Evolutionary conservation across 805 yeast genomes (phyloP), one percentile per base, ranked within the genome.

Genomic region (Saccharomycopsis schoenii): DNA sequence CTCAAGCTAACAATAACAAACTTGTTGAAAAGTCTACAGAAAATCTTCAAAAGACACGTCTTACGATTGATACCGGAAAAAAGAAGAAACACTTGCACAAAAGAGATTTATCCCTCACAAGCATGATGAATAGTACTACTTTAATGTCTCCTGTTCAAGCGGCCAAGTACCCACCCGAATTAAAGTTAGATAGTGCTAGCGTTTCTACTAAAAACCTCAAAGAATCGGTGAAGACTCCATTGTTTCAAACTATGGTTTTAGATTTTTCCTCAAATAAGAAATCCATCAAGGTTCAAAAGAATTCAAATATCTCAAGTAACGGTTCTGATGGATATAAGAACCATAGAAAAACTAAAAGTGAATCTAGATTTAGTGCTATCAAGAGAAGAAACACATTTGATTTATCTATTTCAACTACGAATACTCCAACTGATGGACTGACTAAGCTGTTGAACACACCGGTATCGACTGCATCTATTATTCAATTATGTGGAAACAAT

Each of bases 241-340:
- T 61, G n/a, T 63, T 63, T 42, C 60, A 52, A 34, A 63, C 65
- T 10, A 55, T 58, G 34, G 65, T 63, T 21, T 51, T 63, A 21
- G 65, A 63, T 50, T 63, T 63, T 50, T 58, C 61, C n/a, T 41
- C 29, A 58, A 58, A 21, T 42, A 55, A 56, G 39, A 58, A 55
- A 40, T 25, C 40, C 34, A 56, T 41, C 58, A 60, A 59, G 39
- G n/a, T 42, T 24, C 63, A 62, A 50, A 60, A 60, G 34, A 47
- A 47, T 15, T 47, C 34, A 47, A 47, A 5, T 47, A 10, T 17
- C 1, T 47, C 12, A 14, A 14, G n/a, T 2, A 21, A 15, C 21
- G 34, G 34, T 2, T 24, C 52, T 10, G 52, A 47, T 47, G 52
- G 52, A 11, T 47, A 11, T 25, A 62, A 55, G 55, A 51, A 17